Evolutionary conservation across 164 flowering plant genomes (phyloP).

Genomic region (Chimonanthus praecox): DNA sequence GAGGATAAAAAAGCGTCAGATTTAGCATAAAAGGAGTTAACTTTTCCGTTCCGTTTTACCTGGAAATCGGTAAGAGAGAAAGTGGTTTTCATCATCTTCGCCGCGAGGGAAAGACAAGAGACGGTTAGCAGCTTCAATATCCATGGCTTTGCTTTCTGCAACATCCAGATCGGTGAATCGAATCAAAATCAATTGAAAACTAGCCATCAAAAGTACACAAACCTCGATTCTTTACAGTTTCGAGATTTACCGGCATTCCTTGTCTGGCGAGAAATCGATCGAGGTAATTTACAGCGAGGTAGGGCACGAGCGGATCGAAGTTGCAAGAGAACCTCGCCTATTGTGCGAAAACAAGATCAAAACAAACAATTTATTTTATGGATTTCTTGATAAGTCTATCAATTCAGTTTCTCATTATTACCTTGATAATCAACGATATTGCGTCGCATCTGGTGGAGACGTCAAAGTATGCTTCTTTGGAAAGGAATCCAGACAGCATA

Average conservation of each 20-base stretch:
- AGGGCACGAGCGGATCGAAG: constrained; percentile 39
- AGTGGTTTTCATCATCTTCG: constrained; percentile 50
- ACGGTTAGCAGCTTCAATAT: constrained; percentile 38
- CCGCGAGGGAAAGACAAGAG: constrained; percentile 52
- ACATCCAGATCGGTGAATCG: constrained; percentile 11
- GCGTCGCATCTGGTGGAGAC: constrained; percentile 29
- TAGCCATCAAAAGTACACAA: not conserved
- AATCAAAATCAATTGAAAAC: not conserved
- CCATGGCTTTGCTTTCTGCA: constrained; percentile 62
- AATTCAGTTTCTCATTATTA: constrained; percentile 1
- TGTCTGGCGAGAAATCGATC: constrained; percentile 60
- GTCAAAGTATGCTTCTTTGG: constrained; percentile 12
- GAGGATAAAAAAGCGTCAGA: not conserved
- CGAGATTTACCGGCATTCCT: constrained; percentile 34
- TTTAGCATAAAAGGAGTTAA: not conserved
- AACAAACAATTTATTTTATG: not conserved
- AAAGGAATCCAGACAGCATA: constrained; percentile 34
- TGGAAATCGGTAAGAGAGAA: constrained; percentile 37
- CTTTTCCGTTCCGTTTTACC: constrained; percentile 21
- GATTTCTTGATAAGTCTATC: not conserved
- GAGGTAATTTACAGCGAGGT: constrained; percentile 62
- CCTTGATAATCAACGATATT: constrained; percentile 41
- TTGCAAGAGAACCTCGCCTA: constrained; percentile 6
- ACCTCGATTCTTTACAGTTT: not conserved
- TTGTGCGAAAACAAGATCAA: not conserved